A percentile compares a stretch with the other conserved stretches of the same genome.
phyloP scores from a whole-genome alignment of 805 yeast species.

The Spathaspora sp. region DNA sequence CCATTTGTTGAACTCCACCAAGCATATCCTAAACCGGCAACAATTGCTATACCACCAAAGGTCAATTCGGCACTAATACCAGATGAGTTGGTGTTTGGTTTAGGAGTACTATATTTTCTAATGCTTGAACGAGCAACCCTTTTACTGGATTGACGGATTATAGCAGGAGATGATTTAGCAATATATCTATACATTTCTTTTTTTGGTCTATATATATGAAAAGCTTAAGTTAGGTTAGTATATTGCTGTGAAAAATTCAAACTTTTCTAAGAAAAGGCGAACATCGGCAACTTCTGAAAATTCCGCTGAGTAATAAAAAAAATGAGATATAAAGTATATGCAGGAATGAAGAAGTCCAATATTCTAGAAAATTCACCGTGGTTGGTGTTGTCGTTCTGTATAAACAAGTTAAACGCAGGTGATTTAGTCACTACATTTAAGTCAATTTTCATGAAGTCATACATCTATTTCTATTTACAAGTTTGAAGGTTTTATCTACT shows the following conservation, averaged over 20 bases:
- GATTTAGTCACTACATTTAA: background rate
- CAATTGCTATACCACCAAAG: constrained; percentile 1
- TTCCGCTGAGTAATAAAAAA: background rate
- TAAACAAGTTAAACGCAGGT: too few species aligned
- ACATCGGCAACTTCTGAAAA: background rate
- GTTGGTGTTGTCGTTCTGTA: too few species aligned
- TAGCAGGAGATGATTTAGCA: constrained; percentile 9
- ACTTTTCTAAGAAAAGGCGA: background rate
- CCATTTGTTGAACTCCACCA: background rate
- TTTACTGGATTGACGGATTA: background rate
- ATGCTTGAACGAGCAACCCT: constrained; percentile 10
- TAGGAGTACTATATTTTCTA: constrained; percentile 3
- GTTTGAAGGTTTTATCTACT: background rate
- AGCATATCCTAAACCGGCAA: constrained; percentile 3
- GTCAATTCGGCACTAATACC: background rate
- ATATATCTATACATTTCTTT: constrained; percentile 17
- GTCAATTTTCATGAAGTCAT: background rate
- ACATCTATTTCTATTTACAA: background rate
- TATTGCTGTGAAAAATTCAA: background rate
- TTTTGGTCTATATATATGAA: background rate
- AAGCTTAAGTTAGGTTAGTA: too few species aligned
- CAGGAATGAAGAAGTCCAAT: background rate
- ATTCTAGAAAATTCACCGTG: background rate
- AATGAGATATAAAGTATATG: background rate
- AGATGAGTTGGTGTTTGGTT: background rate